These are phyloP conservation scores for Marsdenia floribunda DNA, from an alignment of 257 asterid genomes.

Conservation along the genomic window DNA sequence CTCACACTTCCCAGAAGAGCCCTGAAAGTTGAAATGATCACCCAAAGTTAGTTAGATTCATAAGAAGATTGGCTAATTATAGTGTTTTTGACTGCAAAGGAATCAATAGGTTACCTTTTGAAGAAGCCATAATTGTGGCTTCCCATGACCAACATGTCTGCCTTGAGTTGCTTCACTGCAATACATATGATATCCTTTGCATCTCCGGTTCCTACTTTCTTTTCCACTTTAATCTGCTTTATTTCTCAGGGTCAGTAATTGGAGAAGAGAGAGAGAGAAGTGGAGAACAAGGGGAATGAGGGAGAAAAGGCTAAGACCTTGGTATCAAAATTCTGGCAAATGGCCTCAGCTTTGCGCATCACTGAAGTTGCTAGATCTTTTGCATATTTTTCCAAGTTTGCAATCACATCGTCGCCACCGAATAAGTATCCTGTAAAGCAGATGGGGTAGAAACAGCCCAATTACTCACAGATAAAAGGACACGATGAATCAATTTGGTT, in stretches of 20 bases:
- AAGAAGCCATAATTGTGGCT: slow-evolving; percentile 67
- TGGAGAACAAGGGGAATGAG: neutral
- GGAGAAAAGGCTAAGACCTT: slow-evolving; percentile 3
- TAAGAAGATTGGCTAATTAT: neutral
- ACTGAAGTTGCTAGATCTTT: slow-evolving; percentile 41
- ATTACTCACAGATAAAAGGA: neutral
- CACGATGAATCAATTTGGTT: no score
- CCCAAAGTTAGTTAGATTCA: neutral
- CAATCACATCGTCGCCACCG: slow-evolving; percentile 35
- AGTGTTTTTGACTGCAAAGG: neutral
- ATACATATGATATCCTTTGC: slow-evolving; percentile 59
- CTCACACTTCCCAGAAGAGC: slow-evolving; percentile 29
- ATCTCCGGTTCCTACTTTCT: slow-evolving; percentile 54
- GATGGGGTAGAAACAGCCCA: neutral
- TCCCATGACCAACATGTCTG: slow-evolving; percentile 64
- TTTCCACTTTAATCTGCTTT: slow-evolving; percentile 45
- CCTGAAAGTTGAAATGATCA: slow-evolving; percentile 10
- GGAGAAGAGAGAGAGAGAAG: neutral
- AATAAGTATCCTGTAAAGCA: slow-evolving; percentile 30
- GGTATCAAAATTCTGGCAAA: slow-evolving; percentile 25
- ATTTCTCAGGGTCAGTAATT: neutral
- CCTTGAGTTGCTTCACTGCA: slow-evolving; percentile 49
- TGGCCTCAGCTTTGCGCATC: slow-evolving; percentile 46
- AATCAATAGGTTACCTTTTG: slow-evolving; percentile 40
- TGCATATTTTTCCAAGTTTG: slow-evolving; percentile 31